Conservation (phyloP, 441 rosid species). For the Erysimum cheiri region DNA sequence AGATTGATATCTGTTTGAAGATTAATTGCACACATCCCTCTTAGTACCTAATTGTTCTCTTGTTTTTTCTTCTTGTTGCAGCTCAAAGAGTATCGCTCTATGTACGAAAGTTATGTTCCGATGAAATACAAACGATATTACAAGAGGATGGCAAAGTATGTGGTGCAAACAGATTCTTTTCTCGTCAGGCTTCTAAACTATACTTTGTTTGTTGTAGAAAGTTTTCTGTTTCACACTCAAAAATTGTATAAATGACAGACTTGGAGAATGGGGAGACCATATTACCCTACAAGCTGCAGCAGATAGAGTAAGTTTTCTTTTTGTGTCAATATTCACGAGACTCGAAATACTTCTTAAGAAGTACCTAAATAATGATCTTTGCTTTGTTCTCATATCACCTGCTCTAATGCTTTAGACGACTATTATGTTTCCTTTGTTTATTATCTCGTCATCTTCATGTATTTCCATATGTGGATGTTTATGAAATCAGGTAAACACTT, state of each 20-base stretch:
- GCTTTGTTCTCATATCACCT: conserved; percentile 22
- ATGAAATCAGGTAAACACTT: conserved; percentile 7
- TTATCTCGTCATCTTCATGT: conserved; percentile 13
- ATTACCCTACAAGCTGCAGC: conserved; percentile 96
- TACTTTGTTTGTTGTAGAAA: conserved; percentile 35
- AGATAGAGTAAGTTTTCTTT: conserved; percentile 66
- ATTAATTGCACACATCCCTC: conserved; percentile 25
- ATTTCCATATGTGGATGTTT: conserved; percentile 21
- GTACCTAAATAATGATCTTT: neutral
- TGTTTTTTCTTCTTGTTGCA: conserved; percentile 47
- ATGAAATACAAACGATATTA: conserved; percentile 91
- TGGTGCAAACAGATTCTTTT: conserved; percentile 34
- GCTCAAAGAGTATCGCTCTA: conserved; percentile 73
- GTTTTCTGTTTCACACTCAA: conserved; percentile 29
- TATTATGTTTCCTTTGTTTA: neutral
- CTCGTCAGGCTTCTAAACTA: conserved; percentile 27
- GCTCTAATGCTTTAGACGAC: neutral
- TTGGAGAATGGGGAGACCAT: conserved; percentile 98
- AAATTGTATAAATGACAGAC: conserved; percentile 51
- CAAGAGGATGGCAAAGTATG: conserved; percentile 92
- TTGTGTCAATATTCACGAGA: conserved; percentile 26
- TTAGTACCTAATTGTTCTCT: conserved; percentile 15
- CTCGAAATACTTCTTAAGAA: neutral
- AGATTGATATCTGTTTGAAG: conserved; percentile 1
- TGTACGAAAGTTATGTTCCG: conserved; percentile 90